phyloP scores from a whole-genome alignment of 164 flowering plant genomes.

The Amborella trichopoda region DNA sequence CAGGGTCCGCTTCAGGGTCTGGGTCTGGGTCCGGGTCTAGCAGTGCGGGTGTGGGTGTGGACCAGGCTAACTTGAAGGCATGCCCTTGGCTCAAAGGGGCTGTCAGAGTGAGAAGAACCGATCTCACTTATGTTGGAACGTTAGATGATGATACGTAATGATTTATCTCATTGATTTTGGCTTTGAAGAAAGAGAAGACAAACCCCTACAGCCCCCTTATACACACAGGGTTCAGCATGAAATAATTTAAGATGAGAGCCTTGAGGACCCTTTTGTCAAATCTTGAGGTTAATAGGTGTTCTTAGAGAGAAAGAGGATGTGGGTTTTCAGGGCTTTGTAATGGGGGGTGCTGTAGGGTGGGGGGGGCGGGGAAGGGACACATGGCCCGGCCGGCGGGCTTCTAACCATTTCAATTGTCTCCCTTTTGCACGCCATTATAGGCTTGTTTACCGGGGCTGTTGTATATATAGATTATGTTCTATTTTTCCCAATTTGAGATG shows the following conservation, averaged over 20 bases:
- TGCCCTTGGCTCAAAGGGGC: constrained; percentile 85
- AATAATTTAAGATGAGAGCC: too few relatives aligned
- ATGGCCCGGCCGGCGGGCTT: background rate
- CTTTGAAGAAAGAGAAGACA: too few relatives aligned
- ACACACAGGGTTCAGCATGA: too few relatives aligned
- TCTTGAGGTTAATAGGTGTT: too few relatives aligned
- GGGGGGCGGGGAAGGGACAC: background rate
- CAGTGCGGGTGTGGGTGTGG: constrained; percentile 37
- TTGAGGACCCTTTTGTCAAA: too few relatives aligned
- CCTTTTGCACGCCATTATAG: background rate
- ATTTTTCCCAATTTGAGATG: background rate
- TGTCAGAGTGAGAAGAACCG: constrained; percentile 79
- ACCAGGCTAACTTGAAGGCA: constrained; percentile 59
- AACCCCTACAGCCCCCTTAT: too few relatives aligned
- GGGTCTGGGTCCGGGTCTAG: constrained; percentile 36
- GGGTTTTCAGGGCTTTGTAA: too few relatives aligned
- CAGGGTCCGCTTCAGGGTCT: constrained; percentile 51
- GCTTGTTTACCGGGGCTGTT: too few relatives aligned
- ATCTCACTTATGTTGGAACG: constrained; percentile 81
- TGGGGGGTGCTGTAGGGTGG: too few relatives aligned
- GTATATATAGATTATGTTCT: background rate
- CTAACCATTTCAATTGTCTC: background rate
- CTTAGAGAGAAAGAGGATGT: too few relatives aligned
- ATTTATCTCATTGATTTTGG: background rate
- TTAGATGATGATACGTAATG: constrained; percentile 86